These are phyloP conservation scores for Colletotrichum sp. DNA, from an alignment of 2,329 filamentous ascomycete genomes.

Conservation along the genomic window DNA sequence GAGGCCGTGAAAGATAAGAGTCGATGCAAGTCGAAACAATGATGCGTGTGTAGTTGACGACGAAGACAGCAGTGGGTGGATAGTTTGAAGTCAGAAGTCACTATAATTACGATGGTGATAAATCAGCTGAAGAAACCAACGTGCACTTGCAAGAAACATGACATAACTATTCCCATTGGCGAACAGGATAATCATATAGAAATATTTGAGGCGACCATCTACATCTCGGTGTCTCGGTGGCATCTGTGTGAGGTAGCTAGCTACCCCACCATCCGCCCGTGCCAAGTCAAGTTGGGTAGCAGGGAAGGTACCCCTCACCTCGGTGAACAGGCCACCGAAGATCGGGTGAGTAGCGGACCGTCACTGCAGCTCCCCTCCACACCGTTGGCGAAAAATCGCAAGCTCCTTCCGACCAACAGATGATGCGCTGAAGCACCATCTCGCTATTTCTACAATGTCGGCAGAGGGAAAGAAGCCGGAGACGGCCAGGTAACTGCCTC, in stretches of 20 bases:
- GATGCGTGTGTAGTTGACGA: no score
- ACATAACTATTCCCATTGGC: background rate
- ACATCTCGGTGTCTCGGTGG: background rate
- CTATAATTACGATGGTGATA: no score
- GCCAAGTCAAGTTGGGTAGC: background rate
- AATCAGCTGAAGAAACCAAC: background rate
- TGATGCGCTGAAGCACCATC: constrained; percentile 15
- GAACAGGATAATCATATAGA: background rate
- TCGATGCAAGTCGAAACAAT: no score
- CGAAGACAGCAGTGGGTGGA: no score
- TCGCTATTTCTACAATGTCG: constrained; percentile 7
- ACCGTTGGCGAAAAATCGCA: constrained; percentile 18
- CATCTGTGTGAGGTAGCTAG: background rate
- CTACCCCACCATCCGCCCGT: background rate
- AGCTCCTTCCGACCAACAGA: constrained; percentile 13
- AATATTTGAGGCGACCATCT: background rate
- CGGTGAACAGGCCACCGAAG: constrained; percentile 19
- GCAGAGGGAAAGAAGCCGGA: constrained; percentile 15
- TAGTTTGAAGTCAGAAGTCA: no score
- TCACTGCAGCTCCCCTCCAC: constrained; percentile 22
- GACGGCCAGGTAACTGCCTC: background rate
- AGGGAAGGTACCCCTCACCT: constrained; percentile 10
- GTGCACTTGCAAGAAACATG: background rate
- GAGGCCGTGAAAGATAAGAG: no score
- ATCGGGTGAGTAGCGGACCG: constrained; percentile 14